phyloP scores from a whole-genome alignment of 2,329 filamentous ascomycete species.

The Diplodia scrobiculata region DNA sequence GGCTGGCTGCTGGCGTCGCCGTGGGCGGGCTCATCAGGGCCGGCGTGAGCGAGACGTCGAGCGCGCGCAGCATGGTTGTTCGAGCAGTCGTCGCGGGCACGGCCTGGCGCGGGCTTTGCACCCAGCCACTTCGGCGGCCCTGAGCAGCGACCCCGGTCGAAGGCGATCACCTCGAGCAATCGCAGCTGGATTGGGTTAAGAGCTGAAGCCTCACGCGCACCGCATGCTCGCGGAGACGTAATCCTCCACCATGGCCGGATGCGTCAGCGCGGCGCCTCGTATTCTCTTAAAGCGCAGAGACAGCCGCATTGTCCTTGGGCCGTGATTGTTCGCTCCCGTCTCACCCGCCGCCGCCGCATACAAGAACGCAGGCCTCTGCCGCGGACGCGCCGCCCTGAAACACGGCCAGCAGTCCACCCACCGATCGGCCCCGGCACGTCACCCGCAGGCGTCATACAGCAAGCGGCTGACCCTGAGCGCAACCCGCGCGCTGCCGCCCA shows the following conservation, averaged over 20 bases:
- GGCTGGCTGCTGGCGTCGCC: not conserved
- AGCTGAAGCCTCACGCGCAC: slow-evolving; percentile 26
- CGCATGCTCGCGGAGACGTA: slow-evolving; percentile 27
- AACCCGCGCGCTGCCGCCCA: slow-evolving; percentile 1
- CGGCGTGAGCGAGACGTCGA: no score
- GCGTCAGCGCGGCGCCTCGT: slow-evolving; percentile 24
- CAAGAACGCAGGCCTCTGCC: not conserved
- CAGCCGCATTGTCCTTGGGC: slow-evolving; percentile 10
- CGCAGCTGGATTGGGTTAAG: slow-evolving; percentile 11
- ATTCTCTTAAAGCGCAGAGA: slow-evolving; percentile 20
- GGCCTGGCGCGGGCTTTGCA: not conserved
- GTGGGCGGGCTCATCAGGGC: not conserved
- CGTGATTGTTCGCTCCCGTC: slow-evolving; percentile 20
- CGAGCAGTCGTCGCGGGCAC: not conserved
- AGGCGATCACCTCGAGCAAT: slow-evolving; percentile 20
- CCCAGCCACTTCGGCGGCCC: slow-evolving; percentile 18
- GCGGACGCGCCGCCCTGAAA: slow-evolving; percentile 23
- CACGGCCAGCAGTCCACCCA: slow-evolving; percentile 24
- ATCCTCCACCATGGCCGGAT: slow-evolving; percentile 28
- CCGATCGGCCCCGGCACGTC: slow-evolving; percentile 9
- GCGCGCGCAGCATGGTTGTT: not conserved
- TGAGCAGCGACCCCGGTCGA: slow-evolving; percentile 18
- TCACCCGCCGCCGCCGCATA: not conserved
- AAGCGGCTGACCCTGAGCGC: slow-evolving; percentile 19
- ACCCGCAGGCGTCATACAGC: slow-evolving; percentile 18